A percentile compares a stretch with the other conserved stretches of the same genome.
phyloP scores from a whole-genome alignment of 768 basidiomycete genomes.

The Hypholoma sublateritium region DNA sequence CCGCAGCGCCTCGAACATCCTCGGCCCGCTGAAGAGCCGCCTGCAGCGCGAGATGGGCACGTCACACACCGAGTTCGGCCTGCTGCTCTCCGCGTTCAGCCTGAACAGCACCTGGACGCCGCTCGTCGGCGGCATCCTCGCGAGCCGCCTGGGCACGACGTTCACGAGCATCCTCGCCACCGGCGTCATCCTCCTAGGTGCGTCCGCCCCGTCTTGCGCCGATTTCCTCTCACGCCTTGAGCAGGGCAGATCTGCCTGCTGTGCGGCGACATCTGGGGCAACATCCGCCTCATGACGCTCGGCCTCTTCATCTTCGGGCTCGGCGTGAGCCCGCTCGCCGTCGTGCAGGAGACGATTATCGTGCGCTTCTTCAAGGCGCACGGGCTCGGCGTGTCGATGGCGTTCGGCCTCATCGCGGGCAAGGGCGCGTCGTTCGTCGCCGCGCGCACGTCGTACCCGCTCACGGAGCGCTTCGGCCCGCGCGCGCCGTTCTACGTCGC shows the following conservation, averaged over 20 bases:
- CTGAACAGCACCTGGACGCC: constrained; percentile 77
- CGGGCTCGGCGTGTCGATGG: constrained; percentile 75
- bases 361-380: constrained; percentile 78
- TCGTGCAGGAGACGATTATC: constrained; percentile 84
- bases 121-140: constrained; percentile 71
- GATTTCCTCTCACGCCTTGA: not conserved
- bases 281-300: constrained; percentile 67
- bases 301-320: constrained; percentile 82
- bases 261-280: constrained; percentile 57
- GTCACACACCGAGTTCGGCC: constrained; percentile 74
- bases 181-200: constrained; percentile 64
- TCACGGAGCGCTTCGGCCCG: constrained; percentile 65
- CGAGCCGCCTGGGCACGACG: constrained; percentile 71
- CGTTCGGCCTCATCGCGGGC: constrained; percentile 80
- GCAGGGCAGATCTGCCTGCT: constrained; percentile 68
- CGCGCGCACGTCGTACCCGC: constrained; percentile 72
- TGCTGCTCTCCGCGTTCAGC: constrained; percentile 75
- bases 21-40: constrained; percentile 77
- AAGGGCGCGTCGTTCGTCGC: constrained; percentile 78
- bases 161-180: constrained; percentile 73
- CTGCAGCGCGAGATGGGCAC: constrained; percentile 70
- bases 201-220: constrained; percentile 6
- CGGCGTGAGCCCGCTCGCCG: constrained; percentile 77
- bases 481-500: constrained; percentile 77
- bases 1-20: constrained; percentile 64